Evolutionary conservation across 129 eudicot genomes (phyloP), one percentile per base, ranked within the genome.

Genomic region (Scalesia atractyloides): DNA sequence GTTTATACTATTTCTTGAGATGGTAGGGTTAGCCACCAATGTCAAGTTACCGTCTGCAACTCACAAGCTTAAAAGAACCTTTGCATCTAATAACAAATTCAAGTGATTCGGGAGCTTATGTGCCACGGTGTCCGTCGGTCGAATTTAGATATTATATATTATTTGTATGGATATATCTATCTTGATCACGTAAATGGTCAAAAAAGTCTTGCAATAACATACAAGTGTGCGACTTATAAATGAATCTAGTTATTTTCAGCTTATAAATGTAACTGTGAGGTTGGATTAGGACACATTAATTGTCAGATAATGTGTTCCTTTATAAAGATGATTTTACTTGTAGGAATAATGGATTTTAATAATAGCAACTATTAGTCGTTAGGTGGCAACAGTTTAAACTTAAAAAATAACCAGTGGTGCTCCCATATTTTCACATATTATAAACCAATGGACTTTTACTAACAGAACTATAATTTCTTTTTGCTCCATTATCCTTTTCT

Each of bases 21-120:
- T 77, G 7, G 4, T 87, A 22, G 96, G 98, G 22, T 85, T 92
- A 82, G 96, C 98, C 9, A 87, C 84, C 63, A 85, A 92, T 74
- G 96, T 92, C 26, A 92, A 89, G 74, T 72, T 92, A 18, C 98
- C 98, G 0, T 72, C 81, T 1, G 73, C 76, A 20, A 68, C 76
- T 74, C 96, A 87, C 16, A 88, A 78, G 79, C 81, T 66, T 54
- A 86, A 66, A 63, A 81, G 72, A 82, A 80, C 84, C 39, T 65
- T 84, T 53, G 60, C 52, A 5, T 69, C 69, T 13, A 41, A 9
- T 14, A 59, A 17, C 69, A 57, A 68, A 11, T 57, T 56, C 26
- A 60, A 76, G 63, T 64, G 22, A 64, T 50, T 12, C 11, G 10
- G 2, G 3, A 20, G 8, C 33, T 20, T 17, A 19, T 14, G 6